Percentiles rank a stretch among this genome's conserved stretches.
Conservation (phyloP, 768 basidiomycete species). For the Macrolepiota dolichaula region DNA sequence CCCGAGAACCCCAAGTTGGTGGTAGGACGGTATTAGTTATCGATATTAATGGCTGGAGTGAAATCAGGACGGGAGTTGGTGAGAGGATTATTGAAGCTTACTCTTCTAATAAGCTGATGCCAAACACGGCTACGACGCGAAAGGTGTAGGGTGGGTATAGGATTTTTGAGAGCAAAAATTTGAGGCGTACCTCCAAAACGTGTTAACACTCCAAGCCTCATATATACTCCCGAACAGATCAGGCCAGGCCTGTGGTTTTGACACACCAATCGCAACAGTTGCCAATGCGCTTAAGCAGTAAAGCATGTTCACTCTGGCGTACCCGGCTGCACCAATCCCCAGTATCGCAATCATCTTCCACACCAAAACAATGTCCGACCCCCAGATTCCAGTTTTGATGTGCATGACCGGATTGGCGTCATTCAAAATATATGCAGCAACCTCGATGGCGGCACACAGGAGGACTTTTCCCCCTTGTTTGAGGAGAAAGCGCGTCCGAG, state of each 20-base stretch:
- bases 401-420: background rate
- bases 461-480: background rate
- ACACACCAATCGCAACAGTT: constrained; percentile 1
- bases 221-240: background rate
- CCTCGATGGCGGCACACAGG: background rate
- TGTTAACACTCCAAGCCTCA: constrained; percentile 3
- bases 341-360: background rate
- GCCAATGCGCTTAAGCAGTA: background rate
- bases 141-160: background rate
- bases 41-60: constrained; percentile 22
- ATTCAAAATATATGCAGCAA: background rate
- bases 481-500: background rate
- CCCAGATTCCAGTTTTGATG: background rate
- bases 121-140: constrained; percentile 23
- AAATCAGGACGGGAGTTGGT: background rate
- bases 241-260: constrained; percentile 9
- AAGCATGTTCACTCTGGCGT: background rate
- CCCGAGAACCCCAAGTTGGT: constrained; percentile 21
- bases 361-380: background rate
- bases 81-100: constrained; percentile 16
- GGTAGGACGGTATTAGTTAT: constrained; percentile 21
- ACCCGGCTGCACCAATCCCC: background rate
- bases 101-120: constrained; percentile 34
- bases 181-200: constrained; percentile 10
- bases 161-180: background rate